Evolutionary conservation across 768 basidiomycete genomes (phyloP).

Genomic region (Auricularia sp.): DNA sequence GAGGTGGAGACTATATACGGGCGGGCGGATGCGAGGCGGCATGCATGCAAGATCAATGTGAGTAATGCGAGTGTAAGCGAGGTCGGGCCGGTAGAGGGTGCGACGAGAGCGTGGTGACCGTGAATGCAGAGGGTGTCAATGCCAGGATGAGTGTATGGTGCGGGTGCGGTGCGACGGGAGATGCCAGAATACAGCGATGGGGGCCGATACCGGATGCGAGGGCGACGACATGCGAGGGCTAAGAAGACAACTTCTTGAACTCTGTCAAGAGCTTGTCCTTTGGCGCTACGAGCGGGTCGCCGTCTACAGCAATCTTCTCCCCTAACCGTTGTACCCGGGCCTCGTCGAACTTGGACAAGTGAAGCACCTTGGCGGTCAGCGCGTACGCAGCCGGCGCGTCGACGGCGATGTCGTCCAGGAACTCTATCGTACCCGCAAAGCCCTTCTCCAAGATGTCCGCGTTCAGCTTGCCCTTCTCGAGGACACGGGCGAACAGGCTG

Average conservation of each 20-base stretch:
- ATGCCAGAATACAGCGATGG: no score
- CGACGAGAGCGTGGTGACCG: no score
- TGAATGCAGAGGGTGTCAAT: no score
- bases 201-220: background rate
- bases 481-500: conserved; percentile 57
- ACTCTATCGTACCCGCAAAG: conserved; percentile 55
- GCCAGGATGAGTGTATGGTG: no score
- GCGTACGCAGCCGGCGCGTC: conserved; percentile 82
- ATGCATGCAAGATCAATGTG: no score
- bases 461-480: conserved; percentile 50
- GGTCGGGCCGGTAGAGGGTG: no score
- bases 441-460: conserved; percentile 62
- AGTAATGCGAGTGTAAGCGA: no score
- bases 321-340: conserved; percentile 36
- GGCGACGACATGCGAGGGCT: background rate
- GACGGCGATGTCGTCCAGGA: conserved; percentile 80
- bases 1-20: no score
- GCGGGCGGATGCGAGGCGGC: no score
- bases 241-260: conserved; percentile 7
- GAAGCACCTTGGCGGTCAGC: conserved; percentile 65
- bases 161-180: no score
- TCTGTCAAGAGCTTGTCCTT: conserved; percentile 23
- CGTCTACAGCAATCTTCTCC: conserved; percentile 24
- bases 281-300: conserved; percentile 23
- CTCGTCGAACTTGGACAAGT: conserved; percentile 43